Evolutionary conservation across 768 basidiomycete genomes (phyloP).

Genomic region (Galerina sulciceps): DNA sequence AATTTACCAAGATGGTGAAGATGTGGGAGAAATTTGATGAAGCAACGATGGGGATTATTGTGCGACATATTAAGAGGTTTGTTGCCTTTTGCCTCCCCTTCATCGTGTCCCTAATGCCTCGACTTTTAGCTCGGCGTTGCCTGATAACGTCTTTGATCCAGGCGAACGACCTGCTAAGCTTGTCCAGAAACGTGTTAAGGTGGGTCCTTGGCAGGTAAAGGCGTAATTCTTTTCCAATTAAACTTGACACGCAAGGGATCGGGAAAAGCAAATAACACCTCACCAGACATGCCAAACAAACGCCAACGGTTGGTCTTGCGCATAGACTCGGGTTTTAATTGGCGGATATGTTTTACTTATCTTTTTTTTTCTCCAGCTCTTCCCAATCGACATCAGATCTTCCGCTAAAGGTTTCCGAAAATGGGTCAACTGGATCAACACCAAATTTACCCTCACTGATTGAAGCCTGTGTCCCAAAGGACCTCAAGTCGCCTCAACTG

Average conservation of each 20-base stretch:
- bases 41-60: constrained; percentile 89
- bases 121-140: constrained; percentile 63
- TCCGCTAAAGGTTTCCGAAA: constrained; percentile 45
- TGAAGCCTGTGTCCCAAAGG: constrained; percentile 43
- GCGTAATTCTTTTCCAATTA: constrained; percentile 7
- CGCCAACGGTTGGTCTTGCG: constrained; percentile 72
- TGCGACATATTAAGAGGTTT: constrained; percentile 92
- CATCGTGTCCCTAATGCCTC: constrained; percentile 1
- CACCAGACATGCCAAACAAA: constrained; percentile 79
- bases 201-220: constrained; percentile 30
- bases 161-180: constrained; percentile 78
- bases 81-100: constrained; percentile 16
- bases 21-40: constrained; percentile 96
- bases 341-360: constrained; percentile 28
- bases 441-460: constrained; percentile 32
- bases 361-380: constrained; percentile 43
- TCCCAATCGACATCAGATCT: constrained; percentile 42
- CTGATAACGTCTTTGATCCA: constrained; percentile 81
- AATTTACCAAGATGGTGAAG: constrained; percentile 93
- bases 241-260: constrained; percentile 48
- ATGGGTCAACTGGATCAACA: constrained; percentile 34
- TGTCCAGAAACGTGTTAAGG: constrained; percentile 78
- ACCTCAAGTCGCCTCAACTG: constrained; percentile 63
- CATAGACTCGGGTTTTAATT: constrained; percentile 22
- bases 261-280: constrained; percentile 63